Evolutionary conservation across 495 filamentous ascomycete species (phyloP).

Genomic region (Penicillium antarcticum): DNA sequence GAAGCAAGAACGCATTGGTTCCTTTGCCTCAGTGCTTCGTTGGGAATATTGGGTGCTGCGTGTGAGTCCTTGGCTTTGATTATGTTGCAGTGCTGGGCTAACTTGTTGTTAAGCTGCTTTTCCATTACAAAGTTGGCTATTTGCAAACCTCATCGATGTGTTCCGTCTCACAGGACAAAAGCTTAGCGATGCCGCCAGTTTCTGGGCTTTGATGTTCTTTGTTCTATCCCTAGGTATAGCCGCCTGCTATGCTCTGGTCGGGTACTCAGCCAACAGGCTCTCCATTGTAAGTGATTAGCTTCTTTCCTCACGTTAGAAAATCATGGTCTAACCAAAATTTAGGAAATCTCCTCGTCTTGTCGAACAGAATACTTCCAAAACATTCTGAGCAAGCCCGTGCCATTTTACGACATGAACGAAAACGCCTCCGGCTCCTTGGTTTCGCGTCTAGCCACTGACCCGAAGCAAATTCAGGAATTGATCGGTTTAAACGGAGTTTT

Average conservation of each 20-base stretch:
- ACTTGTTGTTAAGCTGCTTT: background rate
- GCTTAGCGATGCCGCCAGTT: constrained; percentile 37
- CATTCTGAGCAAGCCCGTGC: constrained; percentile 51
- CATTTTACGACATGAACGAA: constrained; percentile 54
- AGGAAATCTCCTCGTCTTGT: constrained; percentile 30
- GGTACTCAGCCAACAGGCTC: constrained; percentile 48
- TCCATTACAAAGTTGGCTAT: constrained; percentile 35
- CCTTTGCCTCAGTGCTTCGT: background rate
- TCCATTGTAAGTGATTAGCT: constrained; percentile 16
- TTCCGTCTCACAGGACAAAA: constrained; percentile 33
- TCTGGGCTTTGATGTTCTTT: constrained; percentile 68
- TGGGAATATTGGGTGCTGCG: constrained; percentile 34
- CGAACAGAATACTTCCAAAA: constrained; percentile 59
- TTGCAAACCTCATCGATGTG: constrained; percentile 27
- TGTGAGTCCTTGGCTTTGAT: background rate
- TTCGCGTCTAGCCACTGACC: constrained; percentile 53
- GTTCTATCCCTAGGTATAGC: constrained; percentile 49
- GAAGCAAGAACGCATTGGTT: background rate
- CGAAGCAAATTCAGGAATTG: constrained; percentile 60
- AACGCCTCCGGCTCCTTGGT: constrained; percentile 50
- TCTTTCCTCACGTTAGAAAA: background rate
- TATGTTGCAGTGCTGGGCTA: background rate
- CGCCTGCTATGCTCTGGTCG: constrained; percentile 50
- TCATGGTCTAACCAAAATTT: background rate
- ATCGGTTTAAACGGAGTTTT: constrained; percentile 40